Base-by-base conservation (phyloP, 805 yeast species). In the Metschnikowia corniflorae region DNA sequence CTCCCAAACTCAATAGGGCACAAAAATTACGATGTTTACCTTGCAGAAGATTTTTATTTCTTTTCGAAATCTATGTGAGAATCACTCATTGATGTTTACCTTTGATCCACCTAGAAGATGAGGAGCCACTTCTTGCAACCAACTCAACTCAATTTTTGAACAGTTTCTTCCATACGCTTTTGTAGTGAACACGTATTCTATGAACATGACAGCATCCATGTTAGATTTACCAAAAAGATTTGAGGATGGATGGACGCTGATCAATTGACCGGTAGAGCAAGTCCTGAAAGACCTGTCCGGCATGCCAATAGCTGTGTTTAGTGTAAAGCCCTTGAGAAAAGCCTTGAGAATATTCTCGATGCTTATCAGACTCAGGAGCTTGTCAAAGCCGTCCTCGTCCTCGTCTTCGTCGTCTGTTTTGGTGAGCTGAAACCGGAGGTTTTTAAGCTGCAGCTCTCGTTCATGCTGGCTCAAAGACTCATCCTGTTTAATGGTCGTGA, bases 281-380 rank as follows among this genome's bases (percentile, higher is more conserved):
- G 97, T 88, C 54, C 94, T 71, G 63, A 82, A 93, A 3, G 96
- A 83, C 53, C 97, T 73, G 58, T 93, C 97, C 0, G 97, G 96
- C 78, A 86, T 77, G 8, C 96, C 95, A 14, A 93, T 77, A 0
- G 98, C 98, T 0, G 96, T 81, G 58, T 91, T 89, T 31, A 82
- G 73, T n/a, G 86, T 73, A 50, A 73, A 91, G 0, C 99, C 98
- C 25, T 71, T 69, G 26, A 93, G 63, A 59, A 93, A 93, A 17
- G 95, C 76, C 56, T 86, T 85, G 37, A 91, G 64, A 7, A 91
- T 70, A 3, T 65, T 51, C 13, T 80, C 72, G 21, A 77, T 70
- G 45, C 81, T 81, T 27, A 77, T 42, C 27, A 72, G 44, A 13
- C 61, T 39, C 29, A 33, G 39, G 3, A 29, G 31, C 15, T 24